Percentiles rank a stretch among this genome's conserved stretches.
Conservation (phyloP, 2,329 filamentous ascomycete genomes). For the Zymoseptoria ardabiliae region DNA sequence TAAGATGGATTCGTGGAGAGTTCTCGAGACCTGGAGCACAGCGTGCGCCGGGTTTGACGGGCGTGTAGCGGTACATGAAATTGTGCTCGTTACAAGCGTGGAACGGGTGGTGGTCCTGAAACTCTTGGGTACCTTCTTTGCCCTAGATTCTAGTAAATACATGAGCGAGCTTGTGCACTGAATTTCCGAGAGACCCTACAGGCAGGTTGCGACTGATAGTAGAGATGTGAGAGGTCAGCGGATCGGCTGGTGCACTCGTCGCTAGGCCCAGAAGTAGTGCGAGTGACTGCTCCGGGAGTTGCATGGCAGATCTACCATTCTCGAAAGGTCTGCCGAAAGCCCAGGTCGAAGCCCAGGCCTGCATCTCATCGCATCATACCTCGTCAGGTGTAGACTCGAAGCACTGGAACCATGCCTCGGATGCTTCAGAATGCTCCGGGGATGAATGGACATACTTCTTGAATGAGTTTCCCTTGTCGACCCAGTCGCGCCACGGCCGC, state of each 20-base stretch:
- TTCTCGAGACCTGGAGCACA: constrained; percentile 27
- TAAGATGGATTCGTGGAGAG: constrained; percentile 30
- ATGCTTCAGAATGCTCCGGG: constrained; percentile 25
- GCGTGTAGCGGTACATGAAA: constrained; percentile 27
- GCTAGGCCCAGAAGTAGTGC: constrained; percentile 28
- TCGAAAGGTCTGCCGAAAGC: constrained; percentile 31
- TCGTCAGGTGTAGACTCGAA: constrained; percentile 31
- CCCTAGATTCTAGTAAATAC: constrained; percentile 26
- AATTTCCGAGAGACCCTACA: constrained; percentile 25
- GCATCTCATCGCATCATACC: constrained; percentile 31
- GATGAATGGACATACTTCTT: constrained; percentile 19
- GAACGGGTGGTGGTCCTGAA: constrained; percentile 30
- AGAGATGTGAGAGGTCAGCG: constrained; percentile 27
- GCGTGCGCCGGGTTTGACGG: constrained; percentile 10
- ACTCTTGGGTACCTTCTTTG: constrained; percentile 29
- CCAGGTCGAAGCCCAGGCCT: constrained; percentile 31
- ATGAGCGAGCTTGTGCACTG: constrained; percentile 22
- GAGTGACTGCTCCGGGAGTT: constrained; percentile 30
- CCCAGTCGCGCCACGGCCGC: constrained; percentile 26
- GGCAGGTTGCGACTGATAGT: constrained; percentile 29
- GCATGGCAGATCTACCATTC: constrained; percentile 25
- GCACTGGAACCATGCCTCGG: constrained; percentile 33
- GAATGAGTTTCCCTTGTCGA: constrained; percentile 23
- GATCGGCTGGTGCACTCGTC: constrained; percentile 29
- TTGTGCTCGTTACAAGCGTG: constrained; percentile 30